These are phyloP conservation scores for Mycena metata DNA, from an alignment of 768 basidiomycete species.

Conservation along the genomic window DNA sequence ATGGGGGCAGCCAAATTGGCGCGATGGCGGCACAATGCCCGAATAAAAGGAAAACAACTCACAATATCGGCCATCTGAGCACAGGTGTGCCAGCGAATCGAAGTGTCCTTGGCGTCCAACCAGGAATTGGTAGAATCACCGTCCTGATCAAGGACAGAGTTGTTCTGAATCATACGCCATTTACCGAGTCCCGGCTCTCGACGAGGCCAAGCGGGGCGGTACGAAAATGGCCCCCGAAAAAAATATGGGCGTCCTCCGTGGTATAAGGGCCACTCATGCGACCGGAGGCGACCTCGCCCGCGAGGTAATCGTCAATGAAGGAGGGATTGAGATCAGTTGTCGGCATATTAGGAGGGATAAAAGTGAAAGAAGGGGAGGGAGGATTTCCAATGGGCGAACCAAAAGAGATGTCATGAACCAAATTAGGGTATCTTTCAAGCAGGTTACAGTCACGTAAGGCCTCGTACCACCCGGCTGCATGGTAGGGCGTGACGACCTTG, in stretches of 20 bases:
- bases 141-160: conserved; percentile 2
- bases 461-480: conserved; percentile 17
- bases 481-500: conserved; percentile 27
- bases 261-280: conserved; percentile 23
- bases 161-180: conserved; percentile 29
- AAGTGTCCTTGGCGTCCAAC: no score
- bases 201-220: conserved; percentile 27
- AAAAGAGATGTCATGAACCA: conserved; percentile 22
- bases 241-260: conserved; percentile 13
- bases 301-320: conserved; percentile 27
- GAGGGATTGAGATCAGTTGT: conserved; percentile 15
- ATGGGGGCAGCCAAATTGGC: no score
- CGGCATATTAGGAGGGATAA: conserved; percentile 28
- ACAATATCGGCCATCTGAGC: conserved; percentile 25
- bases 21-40: no score
- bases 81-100: no score
- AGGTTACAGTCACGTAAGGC: conserved; percentile 27
- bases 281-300: conserved; percentile 21
- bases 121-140: conserved; percentile 23
- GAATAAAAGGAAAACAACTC: no score
- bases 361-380: conserved; percentile 17
- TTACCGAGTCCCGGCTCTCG: conserved; percentile 18
- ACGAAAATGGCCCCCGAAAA: conserved; percentile 27
- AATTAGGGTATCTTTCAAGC: conserved; percentile 26
- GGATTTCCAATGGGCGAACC: conserved; percentile 33